Conservation (phyloP, 345 rosid genomes). For the Eucalyptus lansdowneana region DNA sequence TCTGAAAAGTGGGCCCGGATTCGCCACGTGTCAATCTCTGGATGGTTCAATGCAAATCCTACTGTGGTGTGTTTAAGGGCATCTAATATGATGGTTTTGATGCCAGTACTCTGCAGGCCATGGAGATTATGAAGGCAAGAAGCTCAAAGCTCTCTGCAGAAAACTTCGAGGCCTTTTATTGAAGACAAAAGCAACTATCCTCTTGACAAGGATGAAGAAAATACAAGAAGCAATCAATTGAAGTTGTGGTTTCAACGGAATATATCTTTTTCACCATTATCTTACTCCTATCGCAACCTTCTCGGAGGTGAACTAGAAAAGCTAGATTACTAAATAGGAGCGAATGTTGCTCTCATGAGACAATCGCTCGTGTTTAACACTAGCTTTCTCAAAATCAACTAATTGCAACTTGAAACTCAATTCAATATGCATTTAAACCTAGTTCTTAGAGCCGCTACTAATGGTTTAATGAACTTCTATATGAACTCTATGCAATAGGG, state of each 20-base stretch:
- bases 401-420: background rate
- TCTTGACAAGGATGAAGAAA: slow-evolving; percentile 12
- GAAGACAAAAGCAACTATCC: slow-evolving; percentile 30
- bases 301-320: background rate
- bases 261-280: background rate
- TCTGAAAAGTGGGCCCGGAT: background rate
- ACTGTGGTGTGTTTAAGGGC: background rate
- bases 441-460: background rate
- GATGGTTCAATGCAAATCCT: background rate
- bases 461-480: too few relatives aligned
- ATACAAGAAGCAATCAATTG: background rate
- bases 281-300: background rate
- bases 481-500: background rate
- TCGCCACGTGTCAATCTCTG: background rate
- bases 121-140: slow-evolving; percentile 67
- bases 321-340: background rate
- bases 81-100: too few relatives aligned
- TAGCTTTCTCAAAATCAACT: background rate
- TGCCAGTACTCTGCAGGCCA: slow-evolving; percentile 28
- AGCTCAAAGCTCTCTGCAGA: slow-evolving; percentile 21
- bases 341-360: background rate
- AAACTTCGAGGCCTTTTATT: slow-evolving; percentile 52
- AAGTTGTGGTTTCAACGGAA: background rate
- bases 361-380: background rate
- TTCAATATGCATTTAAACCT: too few relatives aligned